Base-by-base conservation (phyloP, 2,329 filamentous ascomycete genomes). In the Hymenotorrendiella dingleyae region DNA sequence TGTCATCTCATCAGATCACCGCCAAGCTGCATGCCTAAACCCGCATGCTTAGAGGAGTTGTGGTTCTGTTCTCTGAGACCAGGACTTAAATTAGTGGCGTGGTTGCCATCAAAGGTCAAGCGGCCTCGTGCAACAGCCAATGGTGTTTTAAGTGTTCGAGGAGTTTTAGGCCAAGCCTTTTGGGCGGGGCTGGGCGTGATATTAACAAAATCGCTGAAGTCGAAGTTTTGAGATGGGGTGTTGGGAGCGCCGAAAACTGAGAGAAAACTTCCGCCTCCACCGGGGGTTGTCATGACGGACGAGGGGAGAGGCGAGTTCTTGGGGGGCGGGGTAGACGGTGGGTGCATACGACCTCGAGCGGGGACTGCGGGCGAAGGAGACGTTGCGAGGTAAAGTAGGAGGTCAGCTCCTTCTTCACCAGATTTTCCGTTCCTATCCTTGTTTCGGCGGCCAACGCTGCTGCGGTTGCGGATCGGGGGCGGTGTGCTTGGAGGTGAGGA, bases 141-240 rank as follows among this genome's bases (percentile, higher is more conserved):
- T 5, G 58, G 56, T 6, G 58, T 61, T 35, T 58, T 59, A 32
- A 48, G 36, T 4, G 53, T 54, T 19, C 54, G 40, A 12, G 59
- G 58, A 20, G 58, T 62, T 41, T 56, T 55, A 4, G 48, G 47
- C 86, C 89, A 96, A 8, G 82, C 76, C 54, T 81, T 87, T 67
- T 96, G 93, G 20, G 88, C 93, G 16, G 93, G 93, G 59, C 88
- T 95, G 0, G 93, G 93, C 6, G 93, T 95, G 62, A 97, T 91
- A 66, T 97, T 96, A 61, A 97, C 84, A 66, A 95, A 98, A 62
- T 98, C 93, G 40, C 89, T 80, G 67, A 97, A 94, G 68, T 97
- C 94, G 65, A 97, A 94, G 36, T 65, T 68, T 59, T 90, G 85
- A 12, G 83, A 83, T 0, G 91, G 91, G 1, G 91, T 97, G 50